Evolutionary conservation across 2,329 filamentous ascomycete genomes (phyloP), one percentile per base, ranked within the genome.

Genomic region (Colletotrichum graminicola): DNA sequence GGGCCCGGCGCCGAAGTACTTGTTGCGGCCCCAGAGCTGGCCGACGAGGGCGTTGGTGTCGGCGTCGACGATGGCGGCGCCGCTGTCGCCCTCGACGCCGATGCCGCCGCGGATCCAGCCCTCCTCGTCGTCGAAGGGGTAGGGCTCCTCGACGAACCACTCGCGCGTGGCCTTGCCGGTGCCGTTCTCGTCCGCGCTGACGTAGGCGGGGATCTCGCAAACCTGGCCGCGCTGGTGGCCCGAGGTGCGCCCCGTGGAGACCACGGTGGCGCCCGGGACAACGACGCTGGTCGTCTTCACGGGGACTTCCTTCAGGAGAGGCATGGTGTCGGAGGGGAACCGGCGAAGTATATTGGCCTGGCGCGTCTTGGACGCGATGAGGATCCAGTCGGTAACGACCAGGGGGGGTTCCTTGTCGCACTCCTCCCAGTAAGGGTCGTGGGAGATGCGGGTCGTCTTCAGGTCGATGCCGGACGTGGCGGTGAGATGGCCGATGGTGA

Each of bases 31-130:
- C 83, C 83, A 85, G 45, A 85, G 77, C 66, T 84, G 82, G 8
- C 83, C 83, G 29, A 85, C 71, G 14, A 85, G 77, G 5, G 76
- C 73, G 36, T 83, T 79, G 0, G 77, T 81, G 21, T 80, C 79
- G n/a, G 76, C 76, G 60, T 85, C 83, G n/a, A 85, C 76, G 45
- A 85, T 77, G 62, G 80, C 82, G 2, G 83, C 83, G 39, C 84
- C 84, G 67, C 82, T 84, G 70, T 85, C 84, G 12, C 84, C 84
- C 56, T 79, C 77, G 10, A 85, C 82, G 21, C 84, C 83, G 14
- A 85, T 83, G 36, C 84, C 84, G 4, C 83, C 82, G 2, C 82
- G 78, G 61, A 85, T 85, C 83, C 83, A 85, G 12, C 75, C 78
- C 16, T 85, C 80, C 49, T 84, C 82, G 54, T 43, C 41, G 41